These are phyloP conservation scores for Sarcodon sp. DNA, from an alignment of 768 basidiomycete species.

Conservation along the genomic window DNA sequence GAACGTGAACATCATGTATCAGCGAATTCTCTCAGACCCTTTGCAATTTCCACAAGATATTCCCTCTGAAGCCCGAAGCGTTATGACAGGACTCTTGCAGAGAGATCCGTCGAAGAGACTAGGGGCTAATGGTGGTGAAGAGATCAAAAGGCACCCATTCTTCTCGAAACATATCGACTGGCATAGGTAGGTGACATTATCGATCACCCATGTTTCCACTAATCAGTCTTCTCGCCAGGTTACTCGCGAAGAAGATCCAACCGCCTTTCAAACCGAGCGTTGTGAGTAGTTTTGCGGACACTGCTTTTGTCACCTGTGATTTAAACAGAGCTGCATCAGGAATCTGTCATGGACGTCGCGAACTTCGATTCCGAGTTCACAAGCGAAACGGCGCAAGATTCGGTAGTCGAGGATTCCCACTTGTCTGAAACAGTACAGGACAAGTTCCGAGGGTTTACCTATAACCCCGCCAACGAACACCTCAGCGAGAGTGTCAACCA, in stretches of 20 bases:
- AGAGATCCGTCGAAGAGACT: constrained; percentile 80
- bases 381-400: constrained; percentile 88
- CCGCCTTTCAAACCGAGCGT: constrained; percentile 97
- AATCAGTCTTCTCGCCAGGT: constrained; percentile 20
- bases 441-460: constrained; percentile 87
- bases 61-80: constrained; percentile 73
- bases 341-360: constrained; percentile 87
- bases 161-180: constrained; percentile 93
- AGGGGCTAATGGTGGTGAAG: constrained; percentile 88
- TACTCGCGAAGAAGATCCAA: constrained; percentile 90
- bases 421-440: constrained; percentile 95
- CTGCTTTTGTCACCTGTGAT: background rate
- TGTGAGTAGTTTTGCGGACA: constrained; percentile 29
- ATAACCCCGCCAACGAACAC: constrained; percentile 76
- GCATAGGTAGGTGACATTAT: constrained; percentile 38
- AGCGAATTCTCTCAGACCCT: constrained; percentile 89
- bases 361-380: constrained; percentile 99
- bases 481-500: constrained; percentile 78
- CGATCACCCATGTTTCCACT: background rate
- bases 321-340: constrained; percentile 24
- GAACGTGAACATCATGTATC: constrained; percentile 96
- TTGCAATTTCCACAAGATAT: constrained; percentile 88
- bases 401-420: constrained; percentile 87
- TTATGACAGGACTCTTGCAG: constrained; percentile 81
- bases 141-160: constrained; percentile 93